phyloP scores from a whole-genome alignment of 2,329 filamentous ascomycete species.

The Fusarium succisae region DNA sequence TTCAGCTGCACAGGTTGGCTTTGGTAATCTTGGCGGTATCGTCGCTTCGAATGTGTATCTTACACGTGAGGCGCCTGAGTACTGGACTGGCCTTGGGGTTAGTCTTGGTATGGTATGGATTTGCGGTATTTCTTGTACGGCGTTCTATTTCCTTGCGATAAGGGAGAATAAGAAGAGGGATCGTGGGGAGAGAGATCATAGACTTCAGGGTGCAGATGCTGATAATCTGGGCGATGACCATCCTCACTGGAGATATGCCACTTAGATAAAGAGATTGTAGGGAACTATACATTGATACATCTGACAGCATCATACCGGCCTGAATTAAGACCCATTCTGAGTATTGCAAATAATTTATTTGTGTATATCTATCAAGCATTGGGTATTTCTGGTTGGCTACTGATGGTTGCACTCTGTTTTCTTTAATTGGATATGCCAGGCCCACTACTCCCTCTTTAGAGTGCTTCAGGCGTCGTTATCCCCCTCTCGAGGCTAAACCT shows the following conservation, averaged over 20 bases:
- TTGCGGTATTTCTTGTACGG: neutral
- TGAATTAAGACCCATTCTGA: fast-evolving
- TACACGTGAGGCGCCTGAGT: neutral
- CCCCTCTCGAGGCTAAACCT: neutral
- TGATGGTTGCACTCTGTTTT: neutral
- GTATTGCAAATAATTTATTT: fast-evolving
- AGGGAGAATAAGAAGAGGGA: constrained; percentile 23
- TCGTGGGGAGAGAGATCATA: constrained; percentile 5
- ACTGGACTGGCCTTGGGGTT: constrained; percentile 7
- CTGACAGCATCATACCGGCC: fast-evolving
- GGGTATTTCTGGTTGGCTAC: neutral
- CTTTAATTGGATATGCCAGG: neutral
- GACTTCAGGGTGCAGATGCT: neutral
- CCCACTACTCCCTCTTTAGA: no score
- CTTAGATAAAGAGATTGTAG: neutral
- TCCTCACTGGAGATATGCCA: constrained; percentile 5
- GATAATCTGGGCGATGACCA: constrained; percentile 3
- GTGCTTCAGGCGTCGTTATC: neutral
- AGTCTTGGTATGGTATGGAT: constrained; percentile 17
- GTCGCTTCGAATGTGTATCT: constrained; percentile 20
- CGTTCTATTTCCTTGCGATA: neutral
- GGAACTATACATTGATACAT: fast-evolving
- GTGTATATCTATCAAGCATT: fast-evolving
- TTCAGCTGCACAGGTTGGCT: neutral
- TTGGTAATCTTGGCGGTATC: constrained; percentile 60